These are phyloP conservation scores for Hemileia vastatrix DNA, from an alignment of 1,284 basidiomycete species.

Conservation along the genomic window DNA sequence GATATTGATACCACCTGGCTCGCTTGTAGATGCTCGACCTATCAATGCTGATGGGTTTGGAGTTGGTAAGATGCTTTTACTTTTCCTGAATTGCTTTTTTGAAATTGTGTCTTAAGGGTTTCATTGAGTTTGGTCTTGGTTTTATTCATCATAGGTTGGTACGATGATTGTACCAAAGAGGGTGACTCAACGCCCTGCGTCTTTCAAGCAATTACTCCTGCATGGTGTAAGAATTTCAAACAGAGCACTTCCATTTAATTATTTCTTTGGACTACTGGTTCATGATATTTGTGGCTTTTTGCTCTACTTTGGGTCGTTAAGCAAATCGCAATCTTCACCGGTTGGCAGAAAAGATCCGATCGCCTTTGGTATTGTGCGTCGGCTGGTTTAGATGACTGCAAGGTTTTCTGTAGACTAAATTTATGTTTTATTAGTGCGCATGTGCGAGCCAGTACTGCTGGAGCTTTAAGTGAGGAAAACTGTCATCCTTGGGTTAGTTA, in stretches of 20 bases:
- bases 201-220: constrained; percentile 32
- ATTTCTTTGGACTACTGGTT: constrained; percentile 10
- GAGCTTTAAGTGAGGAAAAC: constrained; percentile 78
- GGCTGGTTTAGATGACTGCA: too few species aligned
- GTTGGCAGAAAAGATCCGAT: constrained; percentile 88
- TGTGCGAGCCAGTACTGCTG: constrained; percentile 69
- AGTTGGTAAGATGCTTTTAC: constrained; percentile 79
- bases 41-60: constrained; percentile 79
- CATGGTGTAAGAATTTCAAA: background rate
- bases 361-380: constrained; percentile 76
- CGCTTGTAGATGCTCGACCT: constrained; percentile 14
- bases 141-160: constrained; percentile 58
- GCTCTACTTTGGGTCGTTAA: constrained; percentile 56
- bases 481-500: constrained; percentile 72
- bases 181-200: constrained; percentile 50
- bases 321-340: constrained; percentile 81
- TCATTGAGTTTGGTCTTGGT: background rate
- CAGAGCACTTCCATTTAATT: background rate
- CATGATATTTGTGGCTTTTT: constrained; percentile 37
- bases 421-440: constrained; percentile 56
- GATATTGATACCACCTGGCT: background rate
- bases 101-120: constrained; percentile 25
- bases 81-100: constrained; percentile 45
- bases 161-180: constrained; percentile 66
- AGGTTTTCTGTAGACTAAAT: constrained; percentile 3